Percentiles rank a stretch among this genome's conserved stretches.
Evolutionary conservation across 805 yeast species (phyloP).

Genomic region (Saccharomycopsis fermentans): DNA sequence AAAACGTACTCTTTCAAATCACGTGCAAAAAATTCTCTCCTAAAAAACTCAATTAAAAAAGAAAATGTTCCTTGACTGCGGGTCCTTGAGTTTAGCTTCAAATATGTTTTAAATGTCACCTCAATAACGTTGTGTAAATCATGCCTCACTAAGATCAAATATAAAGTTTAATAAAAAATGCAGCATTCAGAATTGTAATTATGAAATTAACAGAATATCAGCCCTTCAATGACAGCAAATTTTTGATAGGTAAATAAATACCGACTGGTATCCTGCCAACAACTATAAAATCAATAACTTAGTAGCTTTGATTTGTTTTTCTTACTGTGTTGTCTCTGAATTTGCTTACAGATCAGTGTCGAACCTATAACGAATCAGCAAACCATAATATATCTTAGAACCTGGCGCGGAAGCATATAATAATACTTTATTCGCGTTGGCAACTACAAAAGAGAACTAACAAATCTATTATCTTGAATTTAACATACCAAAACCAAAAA

Average conservation of each 20-base stretch:
- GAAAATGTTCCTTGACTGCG: not conserved
- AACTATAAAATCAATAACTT: not conserved
- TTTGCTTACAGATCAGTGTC: too few relatives aligned
- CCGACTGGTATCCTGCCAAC: not conserved
- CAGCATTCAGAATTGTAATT: too few relatives aligned
- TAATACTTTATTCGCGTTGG: too few relatives aligned
- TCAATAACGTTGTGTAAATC: not conserved
- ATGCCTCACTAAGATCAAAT: not conserved
- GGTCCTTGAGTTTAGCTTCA: not conserved
- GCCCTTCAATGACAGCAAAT: not conserved
- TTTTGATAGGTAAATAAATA: not conserved
- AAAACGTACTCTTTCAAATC: not conserved
- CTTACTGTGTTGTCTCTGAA: too few relatives aligned
- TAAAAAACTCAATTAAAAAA: not conserved
- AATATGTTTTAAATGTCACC: not conserved
- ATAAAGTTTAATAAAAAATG: too few relatives aligned
- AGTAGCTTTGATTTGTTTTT: not conserved
- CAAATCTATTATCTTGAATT: not conserved
- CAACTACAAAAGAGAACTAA: too few relatives aligned
- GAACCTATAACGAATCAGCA: too few relatives aligned
- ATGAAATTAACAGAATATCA: not conserved
- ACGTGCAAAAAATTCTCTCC: not conserved
- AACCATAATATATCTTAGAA: too few relatives aligned
- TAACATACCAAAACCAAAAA: not conserved
- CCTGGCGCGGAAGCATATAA: too few relatives aligned